Conservation (phyloP, 495 filamentous ascomycete species). For the Achaetomiella virescens region DNA sequence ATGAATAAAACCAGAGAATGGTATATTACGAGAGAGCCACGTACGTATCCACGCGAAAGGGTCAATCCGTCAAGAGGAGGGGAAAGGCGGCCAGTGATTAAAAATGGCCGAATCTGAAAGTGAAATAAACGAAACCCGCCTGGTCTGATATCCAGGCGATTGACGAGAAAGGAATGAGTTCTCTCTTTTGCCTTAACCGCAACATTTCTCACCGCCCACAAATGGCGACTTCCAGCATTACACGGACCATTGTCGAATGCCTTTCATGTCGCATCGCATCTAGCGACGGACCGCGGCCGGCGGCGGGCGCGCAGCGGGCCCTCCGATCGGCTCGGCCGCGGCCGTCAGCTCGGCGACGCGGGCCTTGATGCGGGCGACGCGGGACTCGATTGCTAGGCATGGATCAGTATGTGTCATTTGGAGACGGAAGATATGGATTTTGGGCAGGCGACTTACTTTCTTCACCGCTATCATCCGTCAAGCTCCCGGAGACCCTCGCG, state of each 20-base stretch:
- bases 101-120: neutral
- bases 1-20: slow-evolving; percentile 8
- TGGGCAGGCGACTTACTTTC: slow-evolving; percentile 66
- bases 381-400: slow-evolving; percentile 78
- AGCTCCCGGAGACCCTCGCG: slow-evolving; percentile 50
- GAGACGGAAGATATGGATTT: neutral
- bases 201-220: neutral
- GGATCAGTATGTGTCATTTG: slow-evolving; percentile 24
- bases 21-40: slow-evolving; percentile 16
- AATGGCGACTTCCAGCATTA: neutral
- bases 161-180: neutral
- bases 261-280: slow-evolving; percentile 8
- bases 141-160: neutral
- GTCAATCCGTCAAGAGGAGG: neutral
- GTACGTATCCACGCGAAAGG: neutral
- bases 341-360: slow-evolving; percentile 90
- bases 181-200: neutral
- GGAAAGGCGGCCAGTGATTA: neutral
- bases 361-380: slow-evolving; percentile 96
- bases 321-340: slow-evolving; percentile 35
- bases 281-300: slow-evolving; percentile 26
- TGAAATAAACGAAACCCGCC: neutral
- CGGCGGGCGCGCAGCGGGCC: slow-evolving; percentile 5
- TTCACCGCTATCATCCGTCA: slow-evolving; percentile 83
- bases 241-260: neutral